Evolutionary conservation across 1,284 basidiomycete species (phyloP), one percentile per base, ranked within the genome.

Genomic region (Leccinum solheimii): DNA sequence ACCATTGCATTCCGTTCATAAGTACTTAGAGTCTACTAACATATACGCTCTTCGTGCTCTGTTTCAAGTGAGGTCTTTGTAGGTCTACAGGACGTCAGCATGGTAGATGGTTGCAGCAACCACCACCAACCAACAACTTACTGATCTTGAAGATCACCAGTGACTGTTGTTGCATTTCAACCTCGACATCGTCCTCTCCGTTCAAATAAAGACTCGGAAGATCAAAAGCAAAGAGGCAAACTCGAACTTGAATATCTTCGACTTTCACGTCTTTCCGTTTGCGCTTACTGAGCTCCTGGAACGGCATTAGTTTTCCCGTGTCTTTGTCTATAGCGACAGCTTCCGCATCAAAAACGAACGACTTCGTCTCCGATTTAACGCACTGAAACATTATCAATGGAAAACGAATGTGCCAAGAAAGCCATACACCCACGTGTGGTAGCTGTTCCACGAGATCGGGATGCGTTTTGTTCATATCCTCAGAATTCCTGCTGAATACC

Each of bases 391-490:
- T 7, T 63, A 62, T 56, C 55, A 69, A 56, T 23, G 51, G 50
- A 26, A 10, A 40, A 27, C 14, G 3, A 30, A 16, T 36, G 27
- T 19, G 6, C 5, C 7, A 3, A 16, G 53, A 49, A 57, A 54
- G 16, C 5, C n/a, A n/a, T n/a, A 56, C 16, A 79, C 84, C 67
- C 66, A 94, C 95, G 54, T 85, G 83, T 1, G 96, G 95, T 36
- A 98, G 81, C 72, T 98, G 95, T 68, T 95, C 93, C 16, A 98
- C 87, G 14, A 99, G 81, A 79, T 99, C 97, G 0, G 97, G 97
- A 77, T 99, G 99, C 75, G 99, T 99, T 73, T 95, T 95, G 74
- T 92, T 96, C 97, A 99, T 99, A 73, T 99, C 95, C 76, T 99
- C 97, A 38, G 95, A 97, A 77, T 99, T 99, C 56, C 97, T 83